These are phyloP conservation scores for Apiospora saccharicola DNA, from an alignment of 2,329 filamentous ascomycete species.

Conservation along the genomic window DNA sequence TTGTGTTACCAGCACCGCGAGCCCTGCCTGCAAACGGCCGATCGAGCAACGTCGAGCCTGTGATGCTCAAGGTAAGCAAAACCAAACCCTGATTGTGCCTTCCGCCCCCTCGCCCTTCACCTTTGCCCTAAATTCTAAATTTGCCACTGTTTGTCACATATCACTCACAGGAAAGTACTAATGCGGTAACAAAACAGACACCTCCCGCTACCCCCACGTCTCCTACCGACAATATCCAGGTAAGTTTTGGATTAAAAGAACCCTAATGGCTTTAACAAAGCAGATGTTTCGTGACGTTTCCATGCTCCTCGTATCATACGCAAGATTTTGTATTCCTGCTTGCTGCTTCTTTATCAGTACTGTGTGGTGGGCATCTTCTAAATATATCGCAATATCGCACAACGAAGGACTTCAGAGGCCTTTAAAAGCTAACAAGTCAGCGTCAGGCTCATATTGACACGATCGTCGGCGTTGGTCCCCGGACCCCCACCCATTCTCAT, in stretches of 20 bases:
- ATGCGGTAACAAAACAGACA: slow-evolving; percentile 31
- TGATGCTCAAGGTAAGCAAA: slow-evolving; percentile 50
- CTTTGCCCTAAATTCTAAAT: too few relatives aligned
- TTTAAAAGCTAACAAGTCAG: slow-evolving; percentile 12
- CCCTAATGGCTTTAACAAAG: background rate
- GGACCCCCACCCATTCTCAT: slow-evolving; percentile 32
- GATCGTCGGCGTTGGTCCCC: slow-evolving; percentile 45
- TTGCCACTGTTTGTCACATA: slow-evolving; percentile 25
- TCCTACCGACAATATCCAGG: slow-evolving; percentile 42
- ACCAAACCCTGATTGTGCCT: background rate
- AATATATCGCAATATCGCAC: background rate
- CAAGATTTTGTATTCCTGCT: background rate
- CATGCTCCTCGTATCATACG: background rate
- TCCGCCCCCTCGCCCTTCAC: background rate
- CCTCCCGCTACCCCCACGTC: slow-evolving; percentile 34
- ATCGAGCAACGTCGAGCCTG: slow-evolving; percentile 46
- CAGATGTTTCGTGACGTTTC: background rate
- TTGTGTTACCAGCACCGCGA: slow-evolving; percentile 53
- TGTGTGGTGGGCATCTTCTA: background rate
- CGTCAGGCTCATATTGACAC: slow-evolving; percentile 47
- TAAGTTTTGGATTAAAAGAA: slow-evolving; percentile 31
- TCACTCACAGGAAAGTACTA: slow-evolving; percentile 22
- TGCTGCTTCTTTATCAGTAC: background rate
- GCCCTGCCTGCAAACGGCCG: slow-evolving; percentile 47
- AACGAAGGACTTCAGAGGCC: background rate